These are phyloP conservation scores for Phytophthora lateralis DNA, from an alignment of 352 stramenopile species.

Conservation along the genomic window DNA sequence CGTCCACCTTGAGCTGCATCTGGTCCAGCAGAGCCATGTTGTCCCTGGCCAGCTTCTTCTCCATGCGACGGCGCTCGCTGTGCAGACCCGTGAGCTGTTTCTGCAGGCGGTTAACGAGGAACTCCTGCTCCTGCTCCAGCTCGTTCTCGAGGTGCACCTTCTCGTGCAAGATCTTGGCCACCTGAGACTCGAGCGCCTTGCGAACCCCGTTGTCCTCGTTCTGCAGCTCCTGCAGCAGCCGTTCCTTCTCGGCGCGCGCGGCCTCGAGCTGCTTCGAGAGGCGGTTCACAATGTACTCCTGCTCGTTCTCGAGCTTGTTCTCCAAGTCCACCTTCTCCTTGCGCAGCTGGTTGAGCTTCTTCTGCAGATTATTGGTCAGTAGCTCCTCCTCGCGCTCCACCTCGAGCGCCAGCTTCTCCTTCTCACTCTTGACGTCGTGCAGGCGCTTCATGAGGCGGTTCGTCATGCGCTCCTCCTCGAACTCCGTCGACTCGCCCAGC, in stretches of 20 bases:
- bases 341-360: conserved; percentile 88
- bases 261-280: conserved; percentile 85
- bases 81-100: conserved; percentile 79
- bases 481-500: conserved; percentile 83
- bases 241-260: conserved; percentile 71
- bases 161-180: conserved; percentile 82
- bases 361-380: conserved; percentile 89
- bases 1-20: conserved; percentile 67
- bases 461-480: conserved; percentile 84
- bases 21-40: conserved; percentile 73
- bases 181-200: conserved; percentile 74
- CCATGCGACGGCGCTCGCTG: conserved; percentile 71
- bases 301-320: conserved; percentile 92
- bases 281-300: conserved; percentile 94
- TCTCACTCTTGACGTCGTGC: conserved; percentile 83
- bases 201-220: conserved; percentile 69
- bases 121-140: conserved; percentile 89
- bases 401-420: conserved; percentile 88
- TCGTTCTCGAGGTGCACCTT: conserved; percentile 89
- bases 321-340: conserved; percentile 92
- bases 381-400: conserved; percentile 92
- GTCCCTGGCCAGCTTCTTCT: conserved; percentile 78
- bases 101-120: conserved; percentile 85
- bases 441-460: conserved; percentile 86
- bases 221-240: conserved; percentile 68